Evolutionary conservation across 345 rosid genomes (phyloP), one percentile per base, ranked within the genome.

Genomic region (Citrus reticulata): DNA sequence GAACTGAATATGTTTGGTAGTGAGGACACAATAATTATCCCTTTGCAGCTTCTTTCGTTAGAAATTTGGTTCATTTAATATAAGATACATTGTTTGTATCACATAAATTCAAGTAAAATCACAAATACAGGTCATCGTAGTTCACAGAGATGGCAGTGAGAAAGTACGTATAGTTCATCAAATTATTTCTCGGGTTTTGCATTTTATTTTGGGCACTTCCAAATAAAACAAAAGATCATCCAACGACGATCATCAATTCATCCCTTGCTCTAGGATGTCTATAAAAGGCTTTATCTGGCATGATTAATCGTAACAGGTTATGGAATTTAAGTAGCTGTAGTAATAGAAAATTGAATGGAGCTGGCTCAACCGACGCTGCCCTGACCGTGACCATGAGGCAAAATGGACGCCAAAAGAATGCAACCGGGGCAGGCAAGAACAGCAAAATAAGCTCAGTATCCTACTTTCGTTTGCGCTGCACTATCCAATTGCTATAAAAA

Each of bases 401-500:
- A 9, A 74, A 72, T 35, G 85, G 77, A 59, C 25, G 67, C 19
- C 0, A 0, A 46, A 46, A 46, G 5, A 46, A 46, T 3, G 51
- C 51, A 46, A 46, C 1, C 5, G 51, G 51, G 51, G 51, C 17
- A 13, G 51, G 51, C 17, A 46, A 46, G 51, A 46, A 46, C 51
- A 46, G 51, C 66, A 27, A 62, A 32, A 13, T 5, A 30, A 27
- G 66, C 35, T 25, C 29, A 27, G 16, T 10, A 30, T 27, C 66
- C 25, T 72, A 51, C 59, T 88, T 90, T 76, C 88, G 77, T 81
- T 88, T 90, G 93, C 91, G n/a, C 81, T 90, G 55, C 91, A 88
- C 77, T 88, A 86, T 61, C 93, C 90, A 0, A 87, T 88, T 87
- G 89, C 85, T 84, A 70, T 78, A 78, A 59, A 66, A 82, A 82